Percentiles rank a stretch among this genome's conserved stretches.
Conservation (phyloP, 768 basidiomycete genomes). For the Mycena galericulata region DNA sequence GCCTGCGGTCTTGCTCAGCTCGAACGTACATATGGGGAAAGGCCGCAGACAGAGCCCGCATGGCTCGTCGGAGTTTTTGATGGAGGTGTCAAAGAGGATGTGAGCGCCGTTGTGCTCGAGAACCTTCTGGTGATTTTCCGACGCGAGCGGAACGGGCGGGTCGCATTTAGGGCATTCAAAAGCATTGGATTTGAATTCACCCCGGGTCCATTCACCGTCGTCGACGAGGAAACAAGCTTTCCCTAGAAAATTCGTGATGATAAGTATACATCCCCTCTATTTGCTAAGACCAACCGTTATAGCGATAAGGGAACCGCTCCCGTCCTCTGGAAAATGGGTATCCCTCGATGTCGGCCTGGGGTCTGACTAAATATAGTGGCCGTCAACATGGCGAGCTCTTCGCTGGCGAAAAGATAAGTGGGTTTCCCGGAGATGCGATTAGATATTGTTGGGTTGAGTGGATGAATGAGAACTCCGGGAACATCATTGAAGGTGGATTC, state of each 20-base stretch:
- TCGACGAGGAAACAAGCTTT: constrained; percentile 17
- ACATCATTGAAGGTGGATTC: not conserved
- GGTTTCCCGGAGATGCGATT: not conserved
- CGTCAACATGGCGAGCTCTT: not conserved
- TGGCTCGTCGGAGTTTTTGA: constrained; percentile 24
- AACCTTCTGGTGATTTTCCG: constrained; percentile 23
- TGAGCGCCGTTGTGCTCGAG: constrained; percentile 39
- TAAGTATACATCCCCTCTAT: not conserved
- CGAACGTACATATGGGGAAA: constrained; percentile 29
- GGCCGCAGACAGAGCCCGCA: constrained; percentile 40
- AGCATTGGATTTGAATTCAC: not conserved
- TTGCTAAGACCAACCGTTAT: not conserved
- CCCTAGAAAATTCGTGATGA: not conserved
- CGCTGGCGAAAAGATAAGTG: not conserved
- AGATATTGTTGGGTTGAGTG: not conserved
- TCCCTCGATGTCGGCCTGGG: no score
- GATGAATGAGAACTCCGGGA: not conserved
- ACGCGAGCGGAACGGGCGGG: not conserved
- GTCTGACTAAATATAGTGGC: not conserved
- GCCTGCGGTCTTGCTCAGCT: constrained; percentile 30
- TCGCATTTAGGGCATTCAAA: constrained; percentile 12
- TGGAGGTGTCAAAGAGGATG: constrained; percentile 29
- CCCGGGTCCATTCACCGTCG: not conserved
- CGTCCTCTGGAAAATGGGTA: not conserved
- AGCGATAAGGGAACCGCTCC: not conserved